Evolutionary conservation across 805 yeast genomes (phyloP), one percentile per base, ranked within the genome.

Genomic region (Phaffomyces antillensis): DNA sequence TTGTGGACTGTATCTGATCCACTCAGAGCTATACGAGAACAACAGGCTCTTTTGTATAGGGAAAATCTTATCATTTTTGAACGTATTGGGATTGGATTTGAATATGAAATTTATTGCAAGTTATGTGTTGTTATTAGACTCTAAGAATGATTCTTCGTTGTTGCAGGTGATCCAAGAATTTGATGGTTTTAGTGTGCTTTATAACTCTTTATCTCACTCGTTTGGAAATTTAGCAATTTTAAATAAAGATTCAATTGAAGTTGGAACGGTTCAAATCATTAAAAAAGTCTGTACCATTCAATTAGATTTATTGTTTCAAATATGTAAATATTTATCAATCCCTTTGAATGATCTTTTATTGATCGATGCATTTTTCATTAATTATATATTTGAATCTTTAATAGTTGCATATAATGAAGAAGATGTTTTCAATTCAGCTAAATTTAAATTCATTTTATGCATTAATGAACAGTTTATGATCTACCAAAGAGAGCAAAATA

Each of bases 381-480:
- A 67, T 44, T 76, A 64, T 50, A 54, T 81, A 42, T 72, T 80
- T 52, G 58, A 65, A 16, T 63, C 73, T 1, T 58, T 83, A 18
- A 60, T 70, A n/a, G 62, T 69, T 0, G 71, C 72, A 9, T 61
- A 69, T 2, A 67, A 70, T 18, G 73, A 73, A 10, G 77, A 73
- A 38, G 82, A 83, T 57, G 73, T 79, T 40, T 72, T 71, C 50
- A 83, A 80, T 56, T 79, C 77, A 49, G 76, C 86, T 35, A 80
- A 83, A 49, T 81, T 89, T 66, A 81, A 80, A 55, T 66, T 86
- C 15, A 62, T 90, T 12, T 66, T 90, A 35, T 81, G 88, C 1
- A 67, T 90, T 24, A 90, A 90, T 63, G 96, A 90, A 60, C 96
- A 90, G 63, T 90, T 79, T 62, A 78, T 90, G 82, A 83, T 87